Conservation (phyloP, 2,329 filamentous ascomycete species). For the Raffaelea arxii region DNA sequence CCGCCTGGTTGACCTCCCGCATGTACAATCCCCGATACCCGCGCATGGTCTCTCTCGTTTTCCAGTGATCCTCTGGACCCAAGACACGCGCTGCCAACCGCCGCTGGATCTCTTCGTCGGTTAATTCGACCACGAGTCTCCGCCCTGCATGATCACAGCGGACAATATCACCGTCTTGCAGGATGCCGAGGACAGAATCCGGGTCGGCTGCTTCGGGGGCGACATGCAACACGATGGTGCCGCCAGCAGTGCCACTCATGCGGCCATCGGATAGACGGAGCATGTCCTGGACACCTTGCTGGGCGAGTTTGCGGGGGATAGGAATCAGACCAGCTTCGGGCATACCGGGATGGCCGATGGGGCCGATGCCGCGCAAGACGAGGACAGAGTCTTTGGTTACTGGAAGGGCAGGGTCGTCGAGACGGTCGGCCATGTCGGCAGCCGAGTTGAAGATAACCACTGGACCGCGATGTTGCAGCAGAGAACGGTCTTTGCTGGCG, state of each 20-base stretch:
- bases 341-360: slow-evolving; percentile 62
- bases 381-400: slow-evolving; percentile 54
- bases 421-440: slow-evolving; percentile 61
- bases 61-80: neutral
- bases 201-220: slow-evolving; percentile 73
- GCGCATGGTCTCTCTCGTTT: neutral
- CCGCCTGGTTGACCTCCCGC: slow-evolving; percentile 49
- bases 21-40: slow-evolving; percentile 52
- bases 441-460: slow-evolving; percentile 63
- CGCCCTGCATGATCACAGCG: slow-evolving; percentile 66
- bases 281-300: slow-evolving; percentile 67
- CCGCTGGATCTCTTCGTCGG: slow-evolving; percentile 55
- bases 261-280: slow-evolving; percentile 78
- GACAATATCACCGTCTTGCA: slow-evolving; percentile 67
- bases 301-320: slow-evolving; percentile 67
- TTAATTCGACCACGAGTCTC: slow-evolving; percentile 48
- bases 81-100: neutral
- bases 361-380: slow-evolving; percentile 80
- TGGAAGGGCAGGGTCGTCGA: slow-evolving; percentile 49
- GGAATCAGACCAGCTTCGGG: slow-evolving; percentile 63
- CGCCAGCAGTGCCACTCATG: slow-evolving; percentile 79
- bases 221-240: slow-evolving; percentile 84
- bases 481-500: slow-evolving; percentile 62
- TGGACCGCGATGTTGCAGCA: slow-evolving; percentile 34
- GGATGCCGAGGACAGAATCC: slow-evolving; percentile 66